These are phyloP conservation scores for Pterocarpus macrocarpus DNA, from an alignment of 306 rosid species.

Conservation along the genomic window DNA sequence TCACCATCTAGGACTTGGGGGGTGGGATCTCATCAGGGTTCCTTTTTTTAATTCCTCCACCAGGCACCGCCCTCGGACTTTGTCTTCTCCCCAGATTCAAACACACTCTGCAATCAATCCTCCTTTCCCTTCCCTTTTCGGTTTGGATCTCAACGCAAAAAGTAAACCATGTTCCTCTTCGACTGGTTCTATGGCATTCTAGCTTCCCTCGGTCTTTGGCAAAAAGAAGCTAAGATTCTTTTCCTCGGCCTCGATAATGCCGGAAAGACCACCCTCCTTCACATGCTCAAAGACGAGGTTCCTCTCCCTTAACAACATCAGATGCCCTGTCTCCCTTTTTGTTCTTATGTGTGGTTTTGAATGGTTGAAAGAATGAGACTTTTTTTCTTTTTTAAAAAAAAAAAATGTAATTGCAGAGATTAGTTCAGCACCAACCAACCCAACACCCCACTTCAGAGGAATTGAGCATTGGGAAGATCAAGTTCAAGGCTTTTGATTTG, in stretches of 20 bases:
- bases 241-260: slow-evolving; percentile 70
- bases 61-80: slow-evolving; percentile 27
- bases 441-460: slow-evolving; percentile 77
- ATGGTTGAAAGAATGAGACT: neutral
- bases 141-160: slow-evolving; percentile 22
- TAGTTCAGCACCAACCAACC: slow-evolving; percentile 73
- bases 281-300: slow-evolving; percentile 75
- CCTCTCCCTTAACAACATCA: neutral
- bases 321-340: neutral
- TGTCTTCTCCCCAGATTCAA: slow-evolving; percentile 14
- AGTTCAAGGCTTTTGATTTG: slow-evolving; percentile 78
- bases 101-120: neutral
- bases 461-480: slow-evolving; percentile 69
- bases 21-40: slow-evolving; percentile 31
- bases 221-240: slow-evolving; percentile 73
- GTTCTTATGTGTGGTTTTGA: neutral
- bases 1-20: slow-evolving; percentile 33
- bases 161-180: slow-evolving; percentile 56
- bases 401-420: slow-evolving; percentile 50
- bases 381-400: neutral
- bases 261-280: slow-evolving; percentile 71
- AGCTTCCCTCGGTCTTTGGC: slow-evolving; percentile 72
- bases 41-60: slow-evolving; percentile 4
- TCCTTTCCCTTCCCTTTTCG: neutral
- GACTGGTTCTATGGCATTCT: slow-evolving; percentile 76